Evolutionary conservation across 2,329 filamentous ascomycete species (phyloP).

Genomic region (Dryadomyces quercivorus): DNA sequence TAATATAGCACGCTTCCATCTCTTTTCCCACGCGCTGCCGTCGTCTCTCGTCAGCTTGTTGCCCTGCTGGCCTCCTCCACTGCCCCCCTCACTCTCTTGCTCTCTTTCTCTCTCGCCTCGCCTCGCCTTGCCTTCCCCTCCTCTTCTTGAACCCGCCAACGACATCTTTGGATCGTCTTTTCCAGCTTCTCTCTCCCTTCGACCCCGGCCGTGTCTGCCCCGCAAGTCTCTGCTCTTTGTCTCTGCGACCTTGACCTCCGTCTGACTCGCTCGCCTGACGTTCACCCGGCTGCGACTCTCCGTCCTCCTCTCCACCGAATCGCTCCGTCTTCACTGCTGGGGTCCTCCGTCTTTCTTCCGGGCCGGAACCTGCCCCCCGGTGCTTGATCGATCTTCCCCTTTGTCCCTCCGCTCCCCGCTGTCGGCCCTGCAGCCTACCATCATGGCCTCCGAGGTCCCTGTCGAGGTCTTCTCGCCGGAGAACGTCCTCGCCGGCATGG

Average conservation of each 20-base stretch:
- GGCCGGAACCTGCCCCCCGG: background rate
- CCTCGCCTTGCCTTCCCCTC: too few relatives aligned
- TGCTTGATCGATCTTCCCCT: background rate
- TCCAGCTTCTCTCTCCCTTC: too few relatives aligned
- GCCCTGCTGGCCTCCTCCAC: too few relatives aligned
- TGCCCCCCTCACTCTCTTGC: too few relatives aligned
- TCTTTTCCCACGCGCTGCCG: background rate
- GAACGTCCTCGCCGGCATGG: conserved; percentile 71
- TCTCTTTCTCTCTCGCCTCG: too few relatives aligned
- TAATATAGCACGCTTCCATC: background rate
- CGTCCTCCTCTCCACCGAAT: background rate
- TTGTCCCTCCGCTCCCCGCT: background rate
- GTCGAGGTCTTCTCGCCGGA: conserved; percentile 64
- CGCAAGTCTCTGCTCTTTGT: background rate
- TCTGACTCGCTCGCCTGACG: background rate
- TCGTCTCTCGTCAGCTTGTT: background rate
- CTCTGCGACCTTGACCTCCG: background rate
- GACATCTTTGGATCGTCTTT: background rate
- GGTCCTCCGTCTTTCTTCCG: background rate
- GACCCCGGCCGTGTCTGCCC: too few relatives aligned
- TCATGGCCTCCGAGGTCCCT: conserved; percentile 55
- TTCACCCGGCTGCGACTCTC: background rate
- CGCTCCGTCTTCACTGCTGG: background rate
- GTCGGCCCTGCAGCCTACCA: conserved; percentile 7
- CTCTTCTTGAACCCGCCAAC: background rate